Base-by-base conservation (phyloP, 495 filamentous ascomycete species). In the Rostrohypoxylon terebratum region DNA sequence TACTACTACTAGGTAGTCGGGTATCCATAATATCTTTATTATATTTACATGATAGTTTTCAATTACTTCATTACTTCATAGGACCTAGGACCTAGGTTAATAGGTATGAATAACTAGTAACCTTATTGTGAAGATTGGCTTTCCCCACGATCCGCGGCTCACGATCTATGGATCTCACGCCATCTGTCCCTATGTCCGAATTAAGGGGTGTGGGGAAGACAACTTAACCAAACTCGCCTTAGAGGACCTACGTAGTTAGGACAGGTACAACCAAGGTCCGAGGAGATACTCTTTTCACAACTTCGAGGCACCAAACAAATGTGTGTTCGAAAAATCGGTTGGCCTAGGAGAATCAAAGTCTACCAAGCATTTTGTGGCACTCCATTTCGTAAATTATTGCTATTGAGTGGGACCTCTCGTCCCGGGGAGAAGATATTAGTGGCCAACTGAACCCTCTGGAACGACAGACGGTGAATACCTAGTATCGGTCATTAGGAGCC, bases 231-330 rank as follows among this genome's bases (percentile, higher is more conserved):
- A 62, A 25, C 10, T 47, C 7, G 7, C 28, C 28, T 5, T 28
- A 3, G 28, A 3, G 28, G 28, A n/a, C n/a, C 23, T 13, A n/a
- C n/a, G n/a, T n/a, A n/a, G n/a, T n/a, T n/a, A n/a, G n/a, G n/a
- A n/a, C n/a, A n/a, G 53, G 28, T 16, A 10, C 50, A 36, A 16
- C 59, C 36, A 44, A 51, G 50, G 33, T 72, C 69, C 69, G 69
- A 67, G 69, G 69, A 72, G 44, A 36, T 72, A 28, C 34, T 63
- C 38, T 25, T 63, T 45, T 50, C 63, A 34, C 57, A 59, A 23
- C 50, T 28, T 42, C 13, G 40, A 62, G 38, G 4, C 18, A 13
- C 40, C 44, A 40, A 40, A 28, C 47, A 55, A 34, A 8, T 20
- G 23, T 9, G 8, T 36, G 14, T 55, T 54, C 0, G 40, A 21